Base-by-base conservation (phyloP, 306 rosid species). In the Vigna radiata region DNA sequence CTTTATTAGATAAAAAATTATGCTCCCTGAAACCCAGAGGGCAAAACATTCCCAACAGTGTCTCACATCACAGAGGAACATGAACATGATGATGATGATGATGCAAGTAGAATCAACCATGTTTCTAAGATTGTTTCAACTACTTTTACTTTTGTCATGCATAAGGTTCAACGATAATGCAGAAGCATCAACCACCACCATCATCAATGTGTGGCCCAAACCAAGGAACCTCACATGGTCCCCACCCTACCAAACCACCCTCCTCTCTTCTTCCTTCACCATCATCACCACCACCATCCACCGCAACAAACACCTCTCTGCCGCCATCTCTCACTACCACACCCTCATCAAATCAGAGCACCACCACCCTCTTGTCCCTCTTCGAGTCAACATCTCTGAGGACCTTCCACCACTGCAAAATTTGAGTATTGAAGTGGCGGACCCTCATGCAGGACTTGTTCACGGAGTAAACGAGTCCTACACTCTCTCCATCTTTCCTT, bases 381-480 rank as follows among this genome's bases (percentile, higher is more conserved):
- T 89, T 0, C 11, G 72, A 4, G 43, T 80, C 47, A 75, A 70
- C 54, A 11, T 81, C 83, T 79, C 88, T 21, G 5, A 47, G 62
- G 31, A 81, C 16, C 82, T 77, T 27, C 85, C 85, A 4, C 90
- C 90, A 1, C 75, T 94, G n/a, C 73, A 73, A 2, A 55, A 67
- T 44, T 88, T 94, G 44, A 27, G 33, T 8, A 0, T 94, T 62
- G 6, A 73, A 3, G 77, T 94, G 8, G 10, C 80, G 5, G 74
- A 91, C 11, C 79, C 84, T 10, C 7, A 4, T 18, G 77, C 89
- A 5, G 85, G 85, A 1, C 91, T 94, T 54, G 80, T 72, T 39
- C 87, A 89, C 19, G 94, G 83, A 16, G 90, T 81, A 3, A 83
- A 94, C 39, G 98, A 94, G 72, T 91, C 98, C 4, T 94, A 94